Evolutionary conservation across 306 rosid genomes (phyloP).

Genomic region (Datisca glomerata): DNA sequence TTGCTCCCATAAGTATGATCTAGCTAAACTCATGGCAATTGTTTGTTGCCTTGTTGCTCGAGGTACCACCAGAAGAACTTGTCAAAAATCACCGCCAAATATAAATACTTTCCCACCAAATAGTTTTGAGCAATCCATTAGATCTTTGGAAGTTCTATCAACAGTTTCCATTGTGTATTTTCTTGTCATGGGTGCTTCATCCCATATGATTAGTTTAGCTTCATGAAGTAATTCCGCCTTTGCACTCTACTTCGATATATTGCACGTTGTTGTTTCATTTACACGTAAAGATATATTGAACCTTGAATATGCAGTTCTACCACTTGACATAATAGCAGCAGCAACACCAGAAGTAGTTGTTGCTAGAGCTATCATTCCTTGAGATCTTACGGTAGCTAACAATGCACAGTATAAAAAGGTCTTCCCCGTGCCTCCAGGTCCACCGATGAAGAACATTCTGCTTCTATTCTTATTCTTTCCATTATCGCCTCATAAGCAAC

Average conservation of each 20-base stretch:
- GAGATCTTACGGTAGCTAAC: no score
- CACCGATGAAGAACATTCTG: no score
- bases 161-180: background rate
- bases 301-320: background rate
- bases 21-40: background rate
- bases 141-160: background rate
- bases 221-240: background rate
- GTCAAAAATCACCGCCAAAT: background rate
- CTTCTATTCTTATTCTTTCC: no score
- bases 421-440: no score
- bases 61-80: background rate
- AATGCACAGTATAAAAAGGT: no score
- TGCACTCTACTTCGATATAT: no score
- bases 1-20: background rate
- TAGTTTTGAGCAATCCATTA: background rate
- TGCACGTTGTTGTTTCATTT: no score
- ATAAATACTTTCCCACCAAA: conserved; percentile 2
- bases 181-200: background rate
- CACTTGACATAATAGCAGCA: background rate
- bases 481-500: no score
- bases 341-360: no score
- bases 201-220: no score
- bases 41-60: background rate
- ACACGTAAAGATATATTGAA: no score
- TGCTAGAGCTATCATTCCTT: no score